Conservation (phyloP, 306 rosid genomes). For the Aeschynomene evenia region DNA sequence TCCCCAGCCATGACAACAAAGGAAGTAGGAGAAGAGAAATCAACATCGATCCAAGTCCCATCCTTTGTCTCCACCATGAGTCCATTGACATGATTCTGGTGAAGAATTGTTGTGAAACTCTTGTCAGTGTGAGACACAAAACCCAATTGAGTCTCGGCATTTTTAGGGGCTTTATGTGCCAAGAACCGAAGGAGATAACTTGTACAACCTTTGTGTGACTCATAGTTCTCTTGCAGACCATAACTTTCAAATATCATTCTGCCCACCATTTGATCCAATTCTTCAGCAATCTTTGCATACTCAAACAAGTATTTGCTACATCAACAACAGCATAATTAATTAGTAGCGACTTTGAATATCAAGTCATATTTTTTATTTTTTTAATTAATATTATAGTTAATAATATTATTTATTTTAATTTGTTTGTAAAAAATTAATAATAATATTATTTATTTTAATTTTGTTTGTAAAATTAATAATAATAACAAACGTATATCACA, state of each 20-base stretch:
- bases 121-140: conserved; percentile 75
- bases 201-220: conserved; percentile 35
- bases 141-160: conserved; percentile 43
- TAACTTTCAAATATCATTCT: conserved; percentile 80
- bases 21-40: conserved; percentile 58
- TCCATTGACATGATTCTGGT: conserved; percentile 64
- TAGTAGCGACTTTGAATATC: too few relatives aligned
- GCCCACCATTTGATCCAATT: conserved; percentile 56
- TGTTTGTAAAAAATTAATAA: too few relatives aligned
- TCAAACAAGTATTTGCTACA: conserved; percentile 43
- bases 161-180: conserved; percentile 47
- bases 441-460: too few relatives aligned
- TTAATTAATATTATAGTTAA: too few relatives aligned
- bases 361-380: too few relatives aligned
- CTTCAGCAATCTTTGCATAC: conserved; percentile 55
- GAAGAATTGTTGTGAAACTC: conserved; percentile 79
- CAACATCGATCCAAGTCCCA: conserved; percentile 63
- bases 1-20: conserved; percentile 77
- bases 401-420: too few relatives aligned
- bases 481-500: too few relatives aligned
- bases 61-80: conserved; percentile 60
- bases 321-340: neutral
- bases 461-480: too few relatives aligned
- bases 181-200: conserved; percentile 61
- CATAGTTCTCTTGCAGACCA: conserved; percentile 43